Base-by-base conservation (phyloP, 2,329 filamentous ascomycete species). In the Alternaria alternata region DNA sequence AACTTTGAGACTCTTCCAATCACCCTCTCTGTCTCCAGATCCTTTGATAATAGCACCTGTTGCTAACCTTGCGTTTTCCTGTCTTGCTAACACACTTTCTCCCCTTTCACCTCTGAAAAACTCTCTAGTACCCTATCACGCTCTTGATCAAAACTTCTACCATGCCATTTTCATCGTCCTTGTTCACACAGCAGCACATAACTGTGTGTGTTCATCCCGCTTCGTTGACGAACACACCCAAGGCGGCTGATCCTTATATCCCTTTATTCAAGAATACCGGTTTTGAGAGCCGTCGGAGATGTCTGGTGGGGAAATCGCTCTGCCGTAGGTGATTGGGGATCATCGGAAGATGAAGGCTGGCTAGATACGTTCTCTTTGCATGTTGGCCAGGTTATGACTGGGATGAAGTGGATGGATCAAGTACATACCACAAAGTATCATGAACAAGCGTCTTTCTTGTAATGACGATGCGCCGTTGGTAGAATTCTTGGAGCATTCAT, bases 271-370 rank as follows among this genome's bases (percentile, higher is more conserved):
- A 46, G 7, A 11, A 20, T 4, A 9, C 59, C 62, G 64, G 48
- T 61, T 57, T 26, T 59, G 61, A n/a, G 43, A 41, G 3, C 44
- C 57, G 1, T 64, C n/a, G 3, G 56, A 62, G 9, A 62, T 11
- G 5, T 64, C 62, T 18, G 54, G 30, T 2, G 52, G n/a, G 1
- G 57, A 48, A 34, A 63, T 57, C 20, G 11, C 26, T 41, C 64
- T 66, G 46, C 62, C 59, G 34, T 55, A 61, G 16, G 48, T 47
- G 8, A 48, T 43, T 24, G 62, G 62, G 20, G 58, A 52, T 52
- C 61, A 62, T 18, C 63, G 55, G 52, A 65, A 54, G 22, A 65
- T 46, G 26, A 65, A 63, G 16, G 61, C 61, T 26, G 24, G 24
- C 24, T 26, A 26, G 6, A 26, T 24, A 65, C 41, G 18, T 65